A percentile compares a stretch with the other conserved stretches of the same genome.
phyloP scores from a whole-genome alignment of 805 yeast genomes.

The Jamesozyma hellenica region DNA sequence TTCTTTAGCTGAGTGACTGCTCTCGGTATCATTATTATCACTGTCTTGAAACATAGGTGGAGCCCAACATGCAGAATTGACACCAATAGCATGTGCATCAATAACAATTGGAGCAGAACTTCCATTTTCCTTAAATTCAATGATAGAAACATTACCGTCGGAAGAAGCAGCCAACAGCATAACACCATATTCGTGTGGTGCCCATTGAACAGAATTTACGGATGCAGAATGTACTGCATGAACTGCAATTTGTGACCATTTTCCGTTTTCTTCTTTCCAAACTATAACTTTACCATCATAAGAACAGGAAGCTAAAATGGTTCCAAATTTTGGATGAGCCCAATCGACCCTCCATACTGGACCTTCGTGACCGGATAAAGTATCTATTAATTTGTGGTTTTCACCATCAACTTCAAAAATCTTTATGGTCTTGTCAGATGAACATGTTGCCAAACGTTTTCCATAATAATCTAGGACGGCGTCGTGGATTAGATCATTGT shows the following conservation, averaged over 20 bases:
- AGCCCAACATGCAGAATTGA: constrained; percentile 93
- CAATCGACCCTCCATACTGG: constrained; percentile 98
- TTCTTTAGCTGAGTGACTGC: constrained; percentile 29
- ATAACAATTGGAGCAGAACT: constrained; percentile 47
- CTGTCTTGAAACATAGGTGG: constrained; percentile 37
- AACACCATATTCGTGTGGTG: constrained; percentile 95
- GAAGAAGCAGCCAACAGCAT: constrained; percentile 81
- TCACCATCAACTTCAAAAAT: constrained; percentile 87
- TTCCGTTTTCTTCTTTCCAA: constrained; percentile 89
- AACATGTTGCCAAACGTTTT: constrained; percentile 87
- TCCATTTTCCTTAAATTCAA: constrained; percentile 87
- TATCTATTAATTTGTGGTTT: constrained; percentile 68
- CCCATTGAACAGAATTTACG: constrained; percentile 92
- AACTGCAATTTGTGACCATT: constrained; percentile 80
- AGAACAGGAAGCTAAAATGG: constrained; percentile 86
- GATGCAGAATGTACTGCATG: constrained; percentile 87
- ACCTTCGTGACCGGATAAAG: constrained; percentile 88
- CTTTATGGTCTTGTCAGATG: constrained; percentile 92
- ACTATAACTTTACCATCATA: constrained; percentile 90
- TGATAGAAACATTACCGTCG: constrained; percentile 84
- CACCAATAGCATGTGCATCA: constrained; percentile 87
- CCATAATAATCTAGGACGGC: constrained; percentile 97
- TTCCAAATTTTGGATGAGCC: constrained; percentile 98
- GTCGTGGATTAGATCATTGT: constrained; percentile 88
- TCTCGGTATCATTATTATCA: constrained; percentile 17